Percentiles rank a stretch among this genome's conserved stretches.
Evolutionary conservation across 2,329 filamentous ascomycete species (phyloP).

Genomic region (Beauveria sp.): DNA sequence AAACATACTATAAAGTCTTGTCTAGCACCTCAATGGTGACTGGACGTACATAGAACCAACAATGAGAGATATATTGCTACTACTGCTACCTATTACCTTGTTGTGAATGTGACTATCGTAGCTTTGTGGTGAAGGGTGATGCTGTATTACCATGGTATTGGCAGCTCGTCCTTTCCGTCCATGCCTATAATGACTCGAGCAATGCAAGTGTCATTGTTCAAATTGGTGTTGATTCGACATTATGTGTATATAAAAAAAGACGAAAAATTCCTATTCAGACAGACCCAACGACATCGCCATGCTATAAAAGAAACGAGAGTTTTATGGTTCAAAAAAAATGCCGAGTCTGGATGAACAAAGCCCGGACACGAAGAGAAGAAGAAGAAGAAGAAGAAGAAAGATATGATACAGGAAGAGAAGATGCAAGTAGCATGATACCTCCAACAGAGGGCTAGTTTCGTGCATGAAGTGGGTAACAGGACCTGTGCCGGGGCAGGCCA

Average conservation of each 20-base stretch:
- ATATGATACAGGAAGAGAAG: constrained; percentile 6
- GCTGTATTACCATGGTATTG: too few relatives aligned
- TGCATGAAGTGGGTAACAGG: not conserved
- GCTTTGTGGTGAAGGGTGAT: too few relatives aligned
- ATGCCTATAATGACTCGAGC: not conserved
- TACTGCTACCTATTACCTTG: too few relatives aligned
- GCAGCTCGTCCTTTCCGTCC: not conserved
- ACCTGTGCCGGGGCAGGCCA: not conserved
- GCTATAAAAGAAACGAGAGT: constrained; percentile 10
- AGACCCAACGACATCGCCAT: constrained; percentile 8
- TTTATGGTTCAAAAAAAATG: not conserved
- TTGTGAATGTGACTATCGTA: too few relatives aligned
- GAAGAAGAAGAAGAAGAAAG: not conserved
- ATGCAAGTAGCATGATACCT: not conserved
- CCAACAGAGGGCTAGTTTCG: not conserved
- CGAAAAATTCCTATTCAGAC: constrained; percentile 3
- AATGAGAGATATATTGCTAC: too few relatives aligned
- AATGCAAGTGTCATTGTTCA: not conserved
- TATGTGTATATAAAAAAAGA: not conserved
- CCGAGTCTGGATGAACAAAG: not conserved
- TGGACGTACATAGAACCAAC: too few relatives aligned
- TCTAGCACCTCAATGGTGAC: too few relatives aligned
- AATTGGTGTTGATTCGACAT: not conserved
- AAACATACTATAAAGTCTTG: too few relatives aligned
- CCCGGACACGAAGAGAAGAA: not conserved